Conservation (phyloP, 495 filamentous ascomycete genomes). For the Penicillium longicatenatum region DNA sequence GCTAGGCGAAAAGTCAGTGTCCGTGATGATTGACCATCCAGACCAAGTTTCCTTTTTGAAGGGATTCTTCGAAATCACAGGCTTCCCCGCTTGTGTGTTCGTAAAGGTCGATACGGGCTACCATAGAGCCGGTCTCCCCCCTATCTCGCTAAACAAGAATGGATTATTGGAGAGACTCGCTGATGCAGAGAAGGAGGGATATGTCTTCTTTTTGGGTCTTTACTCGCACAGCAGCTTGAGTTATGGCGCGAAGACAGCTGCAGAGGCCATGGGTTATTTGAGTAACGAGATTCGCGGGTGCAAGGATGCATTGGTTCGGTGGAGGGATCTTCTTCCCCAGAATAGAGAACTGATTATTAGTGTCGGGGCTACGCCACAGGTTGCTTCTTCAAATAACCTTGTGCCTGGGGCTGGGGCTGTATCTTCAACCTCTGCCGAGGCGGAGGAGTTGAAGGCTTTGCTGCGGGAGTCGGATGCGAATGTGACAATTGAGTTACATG, state of each 20-base stretch:
- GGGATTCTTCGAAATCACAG: slow-evolving; percentile 36
- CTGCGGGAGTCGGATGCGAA: slow-evolving; percentile 19
- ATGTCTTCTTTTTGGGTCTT: slow-evolving; percentile 59
- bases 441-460: slow-evolving; percentile 24
- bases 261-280: slow-evolving; percentile 59
- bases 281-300: slow-evolving; percentile 62
- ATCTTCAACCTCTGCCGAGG: slow-evolving; percentile 13
- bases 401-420: slow-evolving; percentile 9
- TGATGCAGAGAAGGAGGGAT: slow-evolving; percentile 35
- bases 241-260: slow-evolving; percentile 55
- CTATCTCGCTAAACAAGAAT: slow-evolving; percentile 51
- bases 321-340: slow-evolving; percentile 28
- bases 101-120: slow-evolving; percentile 81
- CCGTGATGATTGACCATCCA: slow-evolving; percentile 73
- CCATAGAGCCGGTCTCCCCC: slow-evolving; percentile 69
- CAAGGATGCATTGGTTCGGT: slow-evolving; percentile 44
- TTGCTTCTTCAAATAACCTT: slow-evolving; percentile 56
- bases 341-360: slow-evolving; percentile 60
- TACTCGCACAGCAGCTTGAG: slow-evolving; percentile 82
- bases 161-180: slow-evolving; percentile 53
- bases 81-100: slow-evolving; percentile 56
- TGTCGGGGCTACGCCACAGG: slow-evolving; percentile 82
- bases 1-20: slow-evolving; percentile 57
- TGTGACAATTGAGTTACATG: slow-evolving; percentile 66
- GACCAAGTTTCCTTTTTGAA: slow-evolving; percentile 56